These are phyloP conservation scores for Penicillium sclerotigenum DNA, from an alignment of 2,329 filamentous ascomycete species.

Conservation along the genomic window DNA sequence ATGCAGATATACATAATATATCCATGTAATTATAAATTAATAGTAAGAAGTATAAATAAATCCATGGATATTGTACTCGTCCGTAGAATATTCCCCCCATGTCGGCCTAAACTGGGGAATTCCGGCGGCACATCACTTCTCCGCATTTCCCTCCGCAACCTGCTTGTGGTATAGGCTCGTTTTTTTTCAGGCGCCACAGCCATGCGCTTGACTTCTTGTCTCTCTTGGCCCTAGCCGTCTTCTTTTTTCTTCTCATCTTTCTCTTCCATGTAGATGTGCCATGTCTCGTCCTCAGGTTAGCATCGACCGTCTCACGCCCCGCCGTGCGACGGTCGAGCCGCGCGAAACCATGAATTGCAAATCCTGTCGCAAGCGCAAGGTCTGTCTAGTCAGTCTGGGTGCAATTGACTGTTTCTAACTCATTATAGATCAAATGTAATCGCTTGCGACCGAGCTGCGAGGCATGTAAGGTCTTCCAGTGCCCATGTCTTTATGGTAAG, in stretches of 20 bases:
- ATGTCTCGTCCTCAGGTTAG: constrained; percentile 75
- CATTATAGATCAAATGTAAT: constrained; percentile 80
- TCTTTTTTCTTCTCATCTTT: constrained; percentile 9
- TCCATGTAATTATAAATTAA: not conserved
- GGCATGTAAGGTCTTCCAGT: constrained; percentile 85
- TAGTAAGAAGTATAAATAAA: not conserved
- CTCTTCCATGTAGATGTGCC: constrained; percentile 18
- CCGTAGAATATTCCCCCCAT: not conserved
- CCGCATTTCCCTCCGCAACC: constrained; percentile 20
- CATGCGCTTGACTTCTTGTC: constrained; percentile 8
- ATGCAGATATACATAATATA: not conserved
- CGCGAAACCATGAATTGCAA: constrained; percentile 95
- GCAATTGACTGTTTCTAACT: not conserved
- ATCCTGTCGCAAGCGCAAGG: constrained; percentile 88
- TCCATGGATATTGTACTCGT: no score
- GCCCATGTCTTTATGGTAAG: constrained; percentile 80
- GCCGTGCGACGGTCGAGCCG: constrained; percentile 69
- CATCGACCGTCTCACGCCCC: constrained; percentile 72
- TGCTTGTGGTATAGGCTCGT: not conserved
- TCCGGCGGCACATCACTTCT: constrained; percentile 19
- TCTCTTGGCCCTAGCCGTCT: constrained; percentile 1
- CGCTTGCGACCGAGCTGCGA: constrained; percentile 79
- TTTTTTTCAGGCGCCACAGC: constrained; percentile 5
- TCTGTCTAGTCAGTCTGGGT: constrained; percentile 37
- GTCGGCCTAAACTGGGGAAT: constrained; percentile 3